Conservation (phyloP, 441 rosid genomes). For the Flueggea neowawraea region DNA sequence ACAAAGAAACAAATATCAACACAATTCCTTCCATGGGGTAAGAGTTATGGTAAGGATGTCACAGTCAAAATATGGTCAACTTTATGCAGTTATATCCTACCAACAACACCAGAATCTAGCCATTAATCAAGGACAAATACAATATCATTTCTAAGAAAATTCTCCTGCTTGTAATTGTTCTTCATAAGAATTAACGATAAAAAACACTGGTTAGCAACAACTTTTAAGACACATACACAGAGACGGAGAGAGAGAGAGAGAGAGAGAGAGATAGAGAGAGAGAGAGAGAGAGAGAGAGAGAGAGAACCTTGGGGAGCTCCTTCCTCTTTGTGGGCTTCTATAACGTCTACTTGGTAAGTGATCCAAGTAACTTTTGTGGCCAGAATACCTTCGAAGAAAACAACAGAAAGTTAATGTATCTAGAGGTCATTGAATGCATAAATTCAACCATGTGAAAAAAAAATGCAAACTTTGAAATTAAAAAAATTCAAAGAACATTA, state of each 20-base stretch:
- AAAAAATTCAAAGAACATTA: no score
- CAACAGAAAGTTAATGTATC: background rate
- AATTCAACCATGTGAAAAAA: background rate
- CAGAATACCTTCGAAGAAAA: conserved; percentile 45
- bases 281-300: conserved; percentile 16
- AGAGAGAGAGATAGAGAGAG: no score
- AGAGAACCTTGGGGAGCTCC: conserved; percentile 76
- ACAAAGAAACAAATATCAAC: no score
- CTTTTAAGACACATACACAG: background rate
- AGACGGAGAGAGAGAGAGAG: conserved; percentile 13
- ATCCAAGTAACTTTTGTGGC: conserved; percentile 49
- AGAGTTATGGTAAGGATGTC: no score
- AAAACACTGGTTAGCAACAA: background rate
- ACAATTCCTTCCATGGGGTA: no score
- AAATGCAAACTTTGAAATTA: background rate
- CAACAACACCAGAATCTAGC: no score
- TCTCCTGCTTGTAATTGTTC: background rate
- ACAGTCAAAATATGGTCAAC: no score
- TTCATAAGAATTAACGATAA: background rate
- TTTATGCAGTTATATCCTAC: no score
- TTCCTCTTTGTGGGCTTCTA: conserved; percentile 71
- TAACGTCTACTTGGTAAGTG: conserved; percentile 49
- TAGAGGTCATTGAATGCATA: background rate
- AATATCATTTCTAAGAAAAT: no score
- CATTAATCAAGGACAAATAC: no score